Base-by-base conservation (phyloP, 352 stramenopile species). In the Phytophthora megakarya region DNA sequence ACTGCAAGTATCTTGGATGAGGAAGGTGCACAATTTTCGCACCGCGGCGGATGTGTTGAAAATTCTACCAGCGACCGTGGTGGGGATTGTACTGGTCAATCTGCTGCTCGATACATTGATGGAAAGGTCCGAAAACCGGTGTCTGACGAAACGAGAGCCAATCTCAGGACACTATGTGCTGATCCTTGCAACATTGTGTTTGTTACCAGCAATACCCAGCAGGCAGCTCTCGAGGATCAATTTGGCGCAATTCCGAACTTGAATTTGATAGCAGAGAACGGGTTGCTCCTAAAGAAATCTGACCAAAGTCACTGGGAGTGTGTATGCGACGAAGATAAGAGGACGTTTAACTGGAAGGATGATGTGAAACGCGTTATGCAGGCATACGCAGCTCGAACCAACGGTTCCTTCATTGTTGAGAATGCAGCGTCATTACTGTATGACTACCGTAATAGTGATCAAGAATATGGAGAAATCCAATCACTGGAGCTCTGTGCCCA, bases 391-490 rank as follows among this genome's bases (percentile, higher is more conserved):
- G 89, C 92, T 18, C 81, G 97, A 33, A 99, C 98, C 9, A 98
- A 99, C 72, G 97, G 98, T 15, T 98, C 97, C 19, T 99, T 98
- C 67, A 90, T 99, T 32, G 93, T 98, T 67, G 85, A 97, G 56
- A 99, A 97, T 23, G 96, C 98, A 51, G 98, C 95, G 42, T 98
- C 98, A 5, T 65, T 99, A 13, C 70, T 99, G 25, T 99, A 98
- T 79, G 96, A 99, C 73, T 99, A 98, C 68, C 88, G 96, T 42
- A 96, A 98, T 76, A 97, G 97, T 10, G 98, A 99, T 73, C 96
- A 96, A 49, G 98, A 99, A 64, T 99, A 99, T 71, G 98, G 97
- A 37, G 95, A 98, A 57, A 92, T 99, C 53, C 98, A 99, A 74
- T 97, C 95, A 1, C 87, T 97, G 44, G 96, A 93, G 54, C 62